Evolutionary conservation across 2,329 filamentous ascomycete species (phyloP).

Genomic region (Aspergillus japonicus): DNA sequence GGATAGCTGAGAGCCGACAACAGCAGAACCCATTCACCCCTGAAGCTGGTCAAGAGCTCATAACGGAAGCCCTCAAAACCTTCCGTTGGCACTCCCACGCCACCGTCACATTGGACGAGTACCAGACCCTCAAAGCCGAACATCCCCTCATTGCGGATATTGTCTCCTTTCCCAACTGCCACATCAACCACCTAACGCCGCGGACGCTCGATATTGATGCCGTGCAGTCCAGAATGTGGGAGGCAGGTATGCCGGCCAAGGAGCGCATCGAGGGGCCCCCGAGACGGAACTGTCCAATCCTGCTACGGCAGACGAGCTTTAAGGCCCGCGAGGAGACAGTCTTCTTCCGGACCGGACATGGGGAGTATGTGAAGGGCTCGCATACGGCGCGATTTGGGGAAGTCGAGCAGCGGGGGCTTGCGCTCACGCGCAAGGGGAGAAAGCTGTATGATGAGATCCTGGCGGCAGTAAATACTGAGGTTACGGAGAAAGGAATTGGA

Average conservation of each 20-base stretch:
- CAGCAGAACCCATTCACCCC: constrained; percentile 26
- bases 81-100: constrained; percentile 51
- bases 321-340: constrained; percentile 52
- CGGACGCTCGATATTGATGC: constrained; percentile 51
- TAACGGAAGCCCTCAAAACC: constrained; percentile 46
- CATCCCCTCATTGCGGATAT: constrained; percentile 53
- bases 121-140: constrained; percentile 43
- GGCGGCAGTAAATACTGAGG: constrained; percentile 19
- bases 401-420: constrained; percentile 54
- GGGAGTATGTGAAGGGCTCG: constrained; percentile 31
- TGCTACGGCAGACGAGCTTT: constrained; percentile 57
- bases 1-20: constrained; percentile 29
- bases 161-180: constrained; percentile 43
- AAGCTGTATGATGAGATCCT: constrained; percentile 50
- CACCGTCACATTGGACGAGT: constrained; percentile 43
- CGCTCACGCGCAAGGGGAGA: constrained; percentile 49
- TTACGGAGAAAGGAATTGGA: not conserved
- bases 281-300: constrained; percentile 43
- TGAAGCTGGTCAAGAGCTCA: constrained; percentile 38
- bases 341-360: constrained; percentile 34
- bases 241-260: constrained; percentile 46
- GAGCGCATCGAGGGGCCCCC: constrained; percentile 55
- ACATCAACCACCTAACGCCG: constrained; percentile 57
- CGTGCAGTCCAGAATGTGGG: constrained; percentile 46
- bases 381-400: constrained; percentile 56